Evolutionary conservation across 768 basidiomycete species (phyloP).

Genomic region (Xanthoconium stramineum): DNA sequence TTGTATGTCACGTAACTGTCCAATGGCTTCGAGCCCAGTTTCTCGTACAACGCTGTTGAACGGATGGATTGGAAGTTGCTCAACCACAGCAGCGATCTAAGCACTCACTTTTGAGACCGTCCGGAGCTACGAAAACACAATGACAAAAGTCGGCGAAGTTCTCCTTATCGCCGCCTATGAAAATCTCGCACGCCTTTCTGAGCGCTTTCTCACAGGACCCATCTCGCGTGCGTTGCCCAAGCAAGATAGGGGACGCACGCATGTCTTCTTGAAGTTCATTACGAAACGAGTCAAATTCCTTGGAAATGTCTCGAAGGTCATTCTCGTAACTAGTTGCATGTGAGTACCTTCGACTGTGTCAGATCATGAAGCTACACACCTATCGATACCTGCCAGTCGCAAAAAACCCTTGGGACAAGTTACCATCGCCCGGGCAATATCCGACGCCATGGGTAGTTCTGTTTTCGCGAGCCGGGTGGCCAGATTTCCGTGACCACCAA

Average conservation of each 20-base stretch:
- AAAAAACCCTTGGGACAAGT: neutral
- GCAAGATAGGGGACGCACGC: neutral
- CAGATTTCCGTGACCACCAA: neutral
- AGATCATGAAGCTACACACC: neutral
- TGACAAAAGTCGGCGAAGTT: neutral
- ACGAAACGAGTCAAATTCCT: neutral
- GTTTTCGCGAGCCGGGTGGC: too few species aligned
- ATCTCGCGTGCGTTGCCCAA: neutral
- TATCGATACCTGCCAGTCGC: neutral
- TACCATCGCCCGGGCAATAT: neutral
- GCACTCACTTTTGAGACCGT: neutral
- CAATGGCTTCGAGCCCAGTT: neutral
- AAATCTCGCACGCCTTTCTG: neutral
- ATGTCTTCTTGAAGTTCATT: neutral
- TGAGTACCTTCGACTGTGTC: neutral
- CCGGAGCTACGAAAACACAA: neutral
- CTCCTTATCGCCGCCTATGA: neutral
- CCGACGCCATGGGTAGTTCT: neutral
- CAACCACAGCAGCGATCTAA: neutral
- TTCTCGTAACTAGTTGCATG: neutral
- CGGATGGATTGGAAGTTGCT: too few species aligned
- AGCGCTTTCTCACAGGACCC: too few species aligned
- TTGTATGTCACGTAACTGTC: neutral
- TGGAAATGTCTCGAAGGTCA: neutral
- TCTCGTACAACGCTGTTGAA: neutral